Base-by-base conservation (phyloP, 1,284 basidiomycete genomes). In the Athelia psychrophila region DNA sequence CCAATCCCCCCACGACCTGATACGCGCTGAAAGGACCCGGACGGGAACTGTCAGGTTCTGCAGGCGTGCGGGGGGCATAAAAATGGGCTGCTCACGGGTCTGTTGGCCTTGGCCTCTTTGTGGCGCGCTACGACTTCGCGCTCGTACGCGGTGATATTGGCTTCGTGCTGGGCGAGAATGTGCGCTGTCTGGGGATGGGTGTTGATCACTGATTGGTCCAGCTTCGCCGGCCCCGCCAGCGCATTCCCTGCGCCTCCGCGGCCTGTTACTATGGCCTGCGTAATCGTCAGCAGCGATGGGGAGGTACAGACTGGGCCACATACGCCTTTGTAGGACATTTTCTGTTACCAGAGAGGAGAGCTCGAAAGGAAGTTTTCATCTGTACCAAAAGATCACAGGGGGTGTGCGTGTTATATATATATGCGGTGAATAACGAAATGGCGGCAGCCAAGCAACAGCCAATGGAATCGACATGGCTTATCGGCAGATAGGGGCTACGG, bases 131-230 rank as follows among this genome's bases (percentile, higher is more conserved):
- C 9, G 8, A 42, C 38, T 22, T 6, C 38, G 8, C 38, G 6
- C n/a, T 42, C 38, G 38, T 42, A 42, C 20, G 16, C 38, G 20
- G n/a, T 6, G n/a, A 18, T 42, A 18, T n/a, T 22, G 38, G 38
- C 38, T 42, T 42, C 38, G n/a, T 42, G 38, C 38, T 42, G 38
- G 38, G 38, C 38, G n/a, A 42, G 20, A 16, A 42, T 42, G 38
- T 6, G n/a, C 6, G 38, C 38, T 9, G 38, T 42, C 20, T 42
- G 38, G 16, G 38, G 38, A 42, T 42, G 38, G 38, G n/a, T 42
- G 8, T 42, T n/a, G 8, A 18, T 42, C 5, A 22, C 20, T 30
- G 27, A 5, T 16, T 18, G n/a, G 8, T n/a, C 38, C 6, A 42
- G n/a, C 38, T 42, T 42, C n/a, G 20, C 5, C 16, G 38, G 38